Percentiles rank a stretch among this genome's conserved stretches.
phyloP scores from a whole-genome alignment of 1,284 basidiomycete genomes.

The Trichosporon inkin region DNA sequence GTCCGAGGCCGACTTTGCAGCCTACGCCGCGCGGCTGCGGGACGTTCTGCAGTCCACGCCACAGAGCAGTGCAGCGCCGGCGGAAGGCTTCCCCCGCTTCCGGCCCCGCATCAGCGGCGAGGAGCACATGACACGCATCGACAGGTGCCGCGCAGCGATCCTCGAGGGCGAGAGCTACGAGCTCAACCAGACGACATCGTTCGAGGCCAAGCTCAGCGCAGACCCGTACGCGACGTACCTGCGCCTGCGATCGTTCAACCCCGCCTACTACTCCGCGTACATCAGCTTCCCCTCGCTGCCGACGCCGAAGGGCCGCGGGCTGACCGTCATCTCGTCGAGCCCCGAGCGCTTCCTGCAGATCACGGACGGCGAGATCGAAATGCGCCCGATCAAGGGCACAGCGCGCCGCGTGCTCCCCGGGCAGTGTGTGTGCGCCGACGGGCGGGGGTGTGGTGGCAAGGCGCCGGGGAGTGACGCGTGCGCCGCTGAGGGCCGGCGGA shows the following conservation, averaged over 20 bases:
- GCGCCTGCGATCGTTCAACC: slow-evolving; percentile 69
- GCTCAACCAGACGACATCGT: slow-evolving; percentile 81
- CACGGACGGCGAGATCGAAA: slow-evolving; percentile 56
- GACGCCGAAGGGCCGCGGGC: slow-evolving; percentile 54
- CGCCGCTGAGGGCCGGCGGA: slow-evolving; percentile 25
- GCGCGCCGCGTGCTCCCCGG: slow-evolving; percentile 39
- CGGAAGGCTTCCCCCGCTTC: slow-evolving; percentile 35
- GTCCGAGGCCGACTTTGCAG: slow-evolving; percentile 24
- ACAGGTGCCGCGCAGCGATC: slow-evolving; percentile 69
- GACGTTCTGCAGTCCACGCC: slow-evolving; percentile 13
- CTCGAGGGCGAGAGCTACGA: slow-evolving; percentile 92
- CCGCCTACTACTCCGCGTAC: slow-evolving; percentile 86
- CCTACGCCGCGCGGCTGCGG: slow-evolving; percentile 15
- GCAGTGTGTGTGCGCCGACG: slow-evolving; percentile 37
- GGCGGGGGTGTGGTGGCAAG: slow-evolving; percentile 29
- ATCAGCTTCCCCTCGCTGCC: slow-evolving; percentile 58
- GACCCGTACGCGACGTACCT: slow-evolving; percentile 49
- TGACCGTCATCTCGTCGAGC: slow-evolving; percentile 69
- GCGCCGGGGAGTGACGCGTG: slow-evolving; percentile 33
- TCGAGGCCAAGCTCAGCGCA: slow-evolving; percentile 43
- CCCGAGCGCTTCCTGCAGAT: slow-evolving; percentile 93
- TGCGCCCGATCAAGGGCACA: slow-evolving; percentile 96
- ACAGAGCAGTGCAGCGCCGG: slow-evolving; percentile 3
- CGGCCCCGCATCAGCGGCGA: slow-evolving; percentile 42
- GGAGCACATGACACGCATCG: slow-evolving; percentile 68